Base-by-base conservation (phyloP, 2,329 filamentous ascomycete genomes). In the Dactylellina cionopaga region DNA sequence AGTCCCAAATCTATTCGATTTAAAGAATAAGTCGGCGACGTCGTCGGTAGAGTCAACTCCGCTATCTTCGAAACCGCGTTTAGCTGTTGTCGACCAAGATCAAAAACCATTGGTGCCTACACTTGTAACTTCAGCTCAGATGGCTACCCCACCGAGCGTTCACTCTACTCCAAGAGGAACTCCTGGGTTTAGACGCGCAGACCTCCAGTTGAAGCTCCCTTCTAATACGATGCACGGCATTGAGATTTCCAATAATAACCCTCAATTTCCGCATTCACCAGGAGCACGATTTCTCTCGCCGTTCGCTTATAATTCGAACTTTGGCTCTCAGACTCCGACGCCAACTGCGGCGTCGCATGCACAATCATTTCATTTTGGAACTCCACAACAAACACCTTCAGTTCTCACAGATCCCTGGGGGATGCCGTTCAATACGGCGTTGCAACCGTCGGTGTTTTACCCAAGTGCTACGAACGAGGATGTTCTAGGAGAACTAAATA, bases 311-410 rank as follows among this genome's bases (percentile, higher is more conserved):
- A 65, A 31, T 33, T 65, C 68, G 15, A 59, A 44, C 15, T 72
- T 72, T 49, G 68, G 68, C 4, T 72, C 68, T 10, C 68, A 72
- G 19, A 72, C 68, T 1, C 68, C 68, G 6, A 72, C 68, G 1
- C 68, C 68, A 27, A 72, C 68, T 1, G 59, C 59, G 11, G 68
- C 68, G n/a, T 54, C 59, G 9, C 68, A 72, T 17, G 68, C 68
- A 15, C 68, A 72, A 15, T 58, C 68, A 1, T 64, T 71, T 17
- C 58, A 64, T 31, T 49, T 71, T 33, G 46, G 44, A 33, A 46
- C 52, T 33, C 51, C 51, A 5, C 37, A 27, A 15, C 37, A 58
- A 33, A 37, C 66, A 33, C 44, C 66, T 3, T 35, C 66, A 27
- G 58, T 58, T 27, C 37, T 56, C 43, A 59, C 43, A 5, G 68